Percentiles rank a stretch among this genome's conserved stretches.
phyloP scores from a whole-genome alignment of 768 basidiomycete genomes.

The Tulasnella sp. region DNA sequence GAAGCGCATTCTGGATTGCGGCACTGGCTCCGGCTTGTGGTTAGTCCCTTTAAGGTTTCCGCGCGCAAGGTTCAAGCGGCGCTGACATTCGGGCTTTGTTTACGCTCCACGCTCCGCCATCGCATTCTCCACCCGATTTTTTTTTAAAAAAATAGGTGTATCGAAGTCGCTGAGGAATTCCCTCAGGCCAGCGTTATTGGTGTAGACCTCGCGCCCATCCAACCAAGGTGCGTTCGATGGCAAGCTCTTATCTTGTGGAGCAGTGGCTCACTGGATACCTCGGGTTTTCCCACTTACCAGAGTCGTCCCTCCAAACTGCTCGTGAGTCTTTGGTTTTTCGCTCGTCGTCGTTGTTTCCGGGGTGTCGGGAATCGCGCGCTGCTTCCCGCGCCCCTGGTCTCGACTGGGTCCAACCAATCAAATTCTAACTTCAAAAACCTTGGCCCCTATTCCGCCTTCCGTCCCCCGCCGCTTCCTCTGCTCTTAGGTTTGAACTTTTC shows the following conservation, averaged over 20 bases:
- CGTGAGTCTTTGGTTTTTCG: slow-evolving; percentile 47
- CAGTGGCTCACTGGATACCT: slow-evolving; percentile 1
- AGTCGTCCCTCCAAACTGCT: slow-evolving; percentile 66
- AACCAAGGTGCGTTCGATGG: slow-evolving; percentile 56
- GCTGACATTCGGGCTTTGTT: slow-evolving; percentile 9
- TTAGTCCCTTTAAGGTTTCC: slow-evolving; percentile 38
- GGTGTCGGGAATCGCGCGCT: slow-evolving; percentile 17
- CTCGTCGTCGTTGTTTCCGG: not conserved
- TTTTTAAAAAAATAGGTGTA: slow-evolving; percentile 52
- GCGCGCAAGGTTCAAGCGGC: slow-evolving; percentile 15
- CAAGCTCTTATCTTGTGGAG: slow-evolving; percentile 27
- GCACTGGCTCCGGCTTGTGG: slow-evolving; percentile 69
- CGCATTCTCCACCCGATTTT: slow-evolving; percentile 1
- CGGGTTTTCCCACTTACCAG: slow-evolving; percentile 41
- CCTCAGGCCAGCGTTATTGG: slow-evolving; percentile 64
- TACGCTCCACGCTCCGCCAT: not conserved
- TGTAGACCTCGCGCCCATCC: slow-evolving; percentile 73
- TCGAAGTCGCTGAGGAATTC: slow-evolving; percentile 68
- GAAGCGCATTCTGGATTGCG: slow-evolving; percentile 62
- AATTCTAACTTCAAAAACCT: slow-evolving; percentile 12
- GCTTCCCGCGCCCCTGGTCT: slow-evolving; percentile 19
- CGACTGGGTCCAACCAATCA: not conserved
- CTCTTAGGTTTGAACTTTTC: slow-evolving; percentile 62
- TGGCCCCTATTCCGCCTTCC: slow-evolving; percentile 6
- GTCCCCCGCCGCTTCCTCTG: not conserved